Evolutionary conservation across 345 rosid genomes (phyloP), one percentile per base, ranked within the genome.

Genomic region (Eucalyptus paniculata): DNA sequence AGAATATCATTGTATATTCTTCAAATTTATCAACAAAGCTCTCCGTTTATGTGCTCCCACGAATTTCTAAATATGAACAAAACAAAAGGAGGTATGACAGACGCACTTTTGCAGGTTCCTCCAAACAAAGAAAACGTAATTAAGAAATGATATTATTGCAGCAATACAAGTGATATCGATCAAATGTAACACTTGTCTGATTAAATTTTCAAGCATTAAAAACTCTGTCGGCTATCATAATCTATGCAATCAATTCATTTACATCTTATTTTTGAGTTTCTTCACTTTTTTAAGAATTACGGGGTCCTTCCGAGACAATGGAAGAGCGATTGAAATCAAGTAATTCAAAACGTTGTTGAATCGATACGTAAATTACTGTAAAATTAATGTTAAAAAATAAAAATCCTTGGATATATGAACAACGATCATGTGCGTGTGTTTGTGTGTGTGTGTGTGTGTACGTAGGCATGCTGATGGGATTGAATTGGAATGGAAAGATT

Each of bases 281-380:
- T 37, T 37, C 28, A 37, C 58, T 62, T 34, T 37, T 37, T 37
- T 11, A 37, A 72, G 8, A 72, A 21, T 37, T 72, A 37, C 0
- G 8, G 21, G 26, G 24, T 9, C 42, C 42, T 17, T 32, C 21
- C 13, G 1, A 32, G 42, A 13, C 81, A 32, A 8, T 0, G 42
- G 4, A 69, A 0, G 81, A 32, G 45, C 28, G 2, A 72, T 72
- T 21, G 58, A 53, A 53, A 53, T 53, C 26, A 21, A 53, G 58
- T 53, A 53, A 53, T 53, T 53, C 26, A 53, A 53, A 0, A 53
- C 26, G 0, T 21, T 26, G 1, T 53, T 2, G 1, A 77, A 12
- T 9, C 9, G 2, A 37, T 40, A 23, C 16, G 0, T 21, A 23
- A 77, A 37, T 40, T 21, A 26, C 8, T 77, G 13, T 77, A 11